These are phyloP conservation scores for Candida anutae DNA, from an alignment of 1,139 yeast species.

Conservation along the genomic window DNA sequence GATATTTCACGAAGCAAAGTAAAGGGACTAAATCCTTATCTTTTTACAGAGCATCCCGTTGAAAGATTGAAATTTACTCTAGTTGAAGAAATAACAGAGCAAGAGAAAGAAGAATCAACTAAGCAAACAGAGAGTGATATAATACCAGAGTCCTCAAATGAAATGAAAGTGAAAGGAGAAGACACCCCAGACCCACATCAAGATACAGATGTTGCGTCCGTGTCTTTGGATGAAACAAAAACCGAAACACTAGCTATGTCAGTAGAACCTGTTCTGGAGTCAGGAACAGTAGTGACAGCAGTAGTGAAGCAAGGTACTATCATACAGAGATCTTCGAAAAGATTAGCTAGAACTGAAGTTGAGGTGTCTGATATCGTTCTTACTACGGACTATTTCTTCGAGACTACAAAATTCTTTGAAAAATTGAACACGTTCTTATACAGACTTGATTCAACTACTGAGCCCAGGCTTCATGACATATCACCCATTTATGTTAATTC, in stretches of 20 bases:
- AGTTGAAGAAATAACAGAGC: constrained; percentile 1
- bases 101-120: background rate
- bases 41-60: constrained; percentile 13
- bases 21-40: constrained; percentile 42
- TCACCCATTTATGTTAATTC: constrained; percentile 12
- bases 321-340: constrained; percentile 30
- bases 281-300: background rate
- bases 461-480: constrained; percentile 12
- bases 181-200: constrained; percentile 1
- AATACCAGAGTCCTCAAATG: too few species aligned
- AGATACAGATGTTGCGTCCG: background rate
- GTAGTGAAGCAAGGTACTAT: background rate
- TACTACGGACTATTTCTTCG: constrained; percentile 17
- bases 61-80: constrained; percentile 18
- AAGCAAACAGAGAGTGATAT: too few species aligned
- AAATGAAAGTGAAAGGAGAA: too few species aligned
- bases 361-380: constrained; percentile 13
- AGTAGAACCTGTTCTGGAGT: background rate
- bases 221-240: background rate
- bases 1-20: constrained; percentile 27
- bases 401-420: constrained; percentile 17
- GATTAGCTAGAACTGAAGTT: constrained; percentile 24
- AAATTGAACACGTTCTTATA: constrained; percentile 12
- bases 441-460: too few species aligned
- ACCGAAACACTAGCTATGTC: background rate